Evolutionary conservation across 2,329 filamentous ascomycete species (phyloP).

Genomic region (Dactylonectria estremocensis): DNA sequence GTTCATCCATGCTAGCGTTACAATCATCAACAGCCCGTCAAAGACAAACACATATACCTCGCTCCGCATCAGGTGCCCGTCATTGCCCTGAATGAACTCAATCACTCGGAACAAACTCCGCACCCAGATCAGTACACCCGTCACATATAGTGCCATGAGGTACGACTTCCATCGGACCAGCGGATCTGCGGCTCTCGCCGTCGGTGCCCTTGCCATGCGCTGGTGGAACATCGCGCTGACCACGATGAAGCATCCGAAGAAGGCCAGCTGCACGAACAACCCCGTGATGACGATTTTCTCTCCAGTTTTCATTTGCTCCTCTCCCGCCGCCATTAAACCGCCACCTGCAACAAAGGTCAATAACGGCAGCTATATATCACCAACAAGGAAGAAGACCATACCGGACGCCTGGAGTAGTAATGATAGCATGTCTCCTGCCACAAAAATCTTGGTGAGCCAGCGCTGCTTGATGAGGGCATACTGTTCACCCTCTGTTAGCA

Average conservation of each 20-base stretch:
- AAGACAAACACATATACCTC: slow-evolving; percentile 57
- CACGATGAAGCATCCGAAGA: slow-evolving; percentile 68
- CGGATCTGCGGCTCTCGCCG: slow-evolving; percentile 23
- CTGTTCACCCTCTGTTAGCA: slow-evolving; percentile 54
- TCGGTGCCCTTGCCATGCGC: slow-evolving; percentile 40
- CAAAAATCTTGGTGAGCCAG: slow-evolving; percentile 68
- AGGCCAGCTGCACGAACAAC: slow-evolving; percentile 68
- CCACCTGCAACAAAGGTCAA: slow-evolving; percentile 31
- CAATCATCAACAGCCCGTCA: slow-evolving; percentile 55
- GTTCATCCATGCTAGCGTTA: slow-evolving; percentile 47
- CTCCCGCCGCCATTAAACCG: slow-evolving; percentile 44
- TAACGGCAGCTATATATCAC: neutral
- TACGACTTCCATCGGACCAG: slow-evolving; percentile 52
- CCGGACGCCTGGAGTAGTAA: slow-evolving; percentile 54
- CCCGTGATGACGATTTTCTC: slow-evolving; percentile 67
- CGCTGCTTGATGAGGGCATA: slow-evolving; percentile 58
- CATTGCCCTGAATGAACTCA: slow-evolving; percentile 58
- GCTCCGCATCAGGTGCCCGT: slow-evolving; percentile 52
- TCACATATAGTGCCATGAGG: slow-evolving; percentile 46
- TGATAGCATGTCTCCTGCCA: slow-evolving; percentile 64
- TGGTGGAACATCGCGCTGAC: slow-evolving; percentile 62
- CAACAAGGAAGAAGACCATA: slow-evolving; percentile 26
- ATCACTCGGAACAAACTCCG: slow-evolving; percentile 60
- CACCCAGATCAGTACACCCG: slow-evolving; percentile 55
- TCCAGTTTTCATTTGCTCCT: slow-evolving; percentile 50